phyloP scores from a whole-genome alignment of 2,329 filamentous ascomycete genomes.

The Herpotrichia juniperi region DNA sequence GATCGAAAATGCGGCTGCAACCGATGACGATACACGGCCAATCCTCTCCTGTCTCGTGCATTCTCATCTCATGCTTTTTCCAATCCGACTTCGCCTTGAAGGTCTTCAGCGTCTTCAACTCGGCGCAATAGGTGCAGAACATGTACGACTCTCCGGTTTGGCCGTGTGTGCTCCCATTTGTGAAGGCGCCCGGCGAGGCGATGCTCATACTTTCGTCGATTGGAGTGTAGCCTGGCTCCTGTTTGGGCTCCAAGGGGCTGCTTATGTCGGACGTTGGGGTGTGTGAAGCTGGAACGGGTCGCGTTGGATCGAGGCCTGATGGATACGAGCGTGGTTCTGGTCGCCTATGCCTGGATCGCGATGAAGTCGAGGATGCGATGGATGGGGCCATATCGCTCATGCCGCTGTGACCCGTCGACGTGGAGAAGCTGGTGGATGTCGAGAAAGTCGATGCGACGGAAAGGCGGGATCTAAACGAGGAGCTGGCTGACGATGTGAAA shows the following conservation, averaged over 20 bases:
- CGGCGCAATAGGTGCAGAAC: conserved; percentile 47
- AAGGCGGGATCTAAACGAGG: conserved; percentile 41
- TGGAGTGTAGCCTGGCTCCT: conserved; percentile 36
- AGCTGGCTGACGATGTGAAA: conserved; percentile 36
- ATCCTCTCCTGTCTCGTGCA: conserved; percentile 47
- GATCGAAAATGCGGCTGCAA: conserved; percentile 43
- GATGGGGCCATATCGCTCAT: conserved; percentile 38
- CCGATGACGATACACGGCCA: conserved; percentile 44
- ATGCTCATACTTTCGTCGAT: conserved; percentile 37
- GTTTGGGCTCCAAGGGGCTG: conserved; percentile 37
- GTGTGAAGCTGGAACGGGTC: conserved; percentile 35
- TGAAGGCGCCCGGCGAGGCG: conserved; percentile 31
- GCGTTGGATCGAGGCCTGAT: conserved; percentile 38
- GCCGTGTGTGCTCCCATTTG: conserved; percentile 26
- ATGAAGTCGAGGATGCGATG: conserved; percentile 33
- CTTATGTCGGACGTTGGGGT: conserved; percentile 38
- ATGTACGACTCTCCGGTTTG: conserved; percentile 41
- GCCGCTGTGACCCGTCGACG: conserved; percentile 24
- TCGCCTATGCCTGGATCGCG: conserved; percentile 24
- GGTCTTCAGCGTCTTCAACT: conserved; percentile 40
- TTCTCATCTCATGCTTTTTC: conserved; percentile 48
- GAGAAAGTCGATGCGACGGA: conserved; percentile 43
- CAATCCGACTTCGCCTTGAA: conserved; percentile 48
- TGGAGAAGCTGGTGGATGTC: conserved; percentile 34
- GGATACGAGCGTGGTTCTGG: conserved; percentile 44